These are phyloP conservation scores for Effrenium voratum DNA, from an alignment of 73 alveolate genomes.

Conservation along the genomic window DNA sequence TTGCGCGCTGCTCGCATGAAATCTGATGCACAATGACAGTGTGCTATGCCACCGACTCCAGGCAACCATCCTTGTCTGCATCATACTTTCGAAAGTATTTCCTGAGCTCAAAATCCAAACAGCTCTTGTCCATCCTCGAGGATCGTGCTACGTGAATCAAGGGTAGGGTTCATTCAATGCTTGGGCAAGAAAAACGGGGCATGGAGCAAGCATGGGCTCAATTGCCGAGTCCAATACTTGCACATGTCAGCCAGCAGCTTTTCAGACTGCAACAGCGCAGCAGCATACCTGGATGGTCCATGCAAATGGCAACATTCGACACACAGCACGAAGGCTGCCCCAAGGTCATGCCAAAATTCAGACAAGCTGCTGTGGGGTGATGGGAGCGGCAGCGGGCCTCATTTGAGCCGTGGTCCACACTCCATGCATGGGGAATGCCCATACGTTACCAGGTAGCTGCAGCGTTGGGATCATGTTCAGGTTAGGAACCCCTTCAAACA, in stretches of 20 bases:
- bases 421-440: too few species aligned
- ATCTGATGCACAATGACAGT: neutral
- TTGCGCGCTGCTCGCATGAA: neutral
- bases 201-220: neutral
- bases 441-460: too few species aligned
- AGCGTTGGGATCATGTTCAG: too few species aligned
- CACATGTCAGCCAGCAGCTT: slow-evolving; percentile 65
- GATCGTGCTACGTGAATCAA: neutral
- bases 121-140: neutral
- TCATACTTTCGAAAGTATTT: slow-evolving; percentile 65
- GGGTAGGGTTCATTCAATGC: neutral
- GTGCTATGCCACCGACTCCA: slow-evolving; percentile 5
- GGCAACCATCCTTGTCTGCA: slow-evolving; percentile 26
- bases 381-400: too few species aligned
- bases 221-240: neutral
- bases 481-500: too few species aligned
- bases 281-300: slow-evolving; percentile 41
- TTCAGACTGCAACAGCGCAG: slow-evolving; percentile 39
- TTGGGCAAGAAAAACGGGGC: neutral
- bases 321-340: neutral
- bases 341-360: too few species aligned
- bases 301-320: neutral
- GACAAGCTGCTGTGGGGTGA: too few species aligned
- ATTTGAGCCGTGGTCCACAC: too few species aligned
- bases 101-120: neutral